A percentile compares a stretch with the other conserved stretches of the same genome.
Evolutionary conservation across 2,329 filamentous ascomycete species (phyloP).

Genomic region (Cercospora citrullina): DNA sequence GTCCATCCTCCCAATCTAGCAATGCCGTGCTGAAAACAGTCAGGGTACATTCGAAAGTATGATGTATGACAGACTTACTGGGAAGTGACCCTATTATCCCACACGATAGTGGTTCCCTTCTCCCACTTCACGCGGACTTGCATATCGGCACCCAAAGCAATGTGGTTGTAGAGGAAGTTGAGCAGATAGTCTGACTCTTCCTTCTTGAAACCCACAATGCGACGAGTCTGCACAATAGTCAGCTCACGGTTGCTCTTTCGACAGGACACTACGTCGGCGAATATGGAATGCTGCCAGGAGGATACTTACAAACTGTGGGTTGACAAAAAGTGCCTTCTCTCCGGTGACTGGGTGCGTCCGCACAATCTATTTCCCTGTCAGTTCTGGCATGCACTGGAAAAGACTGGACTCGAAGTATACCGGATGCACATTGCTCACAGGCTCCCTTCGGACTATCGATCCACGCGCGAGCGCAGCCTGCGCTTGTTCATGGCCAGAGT

Average conservation of each 20-base stretch:
- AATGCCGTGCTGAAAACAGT: slow-evolving; percentile 58
- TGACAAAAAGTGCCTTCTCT: slow-evolving; percentile 81
- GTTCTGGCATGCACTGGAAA: neutral
- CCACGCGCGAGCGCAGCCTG: slow-evolving; percentile 66
- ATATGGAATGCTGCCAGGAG: neutral
- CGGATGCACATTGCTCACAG: slow-evolving; percentile 72
- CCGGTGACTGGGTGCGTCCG: slow-evolving; percentile 77
- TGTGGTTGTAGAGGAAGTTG: slow-evolving; percentile 75
- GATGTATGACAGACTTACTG: slow-evolving; percentile 48
- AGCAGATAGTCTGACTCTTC: slow-evolving; percentile 78
- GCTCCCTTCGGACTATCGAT: slow-evolving; percentile 72
- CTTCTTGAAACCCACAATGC: slow-evolving; percentile 80
- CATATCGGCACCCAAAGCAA: slow-evolving; percentile 70
- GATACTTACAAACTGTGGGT: slow-evolving; percentile 65
- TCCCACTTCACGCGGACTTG: slow-evolving; percentile 61
- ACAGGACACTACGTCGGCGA: neutral
- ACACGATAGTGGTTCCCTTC: slow-evolving; percentile 27
- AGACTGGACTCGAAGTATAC: neutral
- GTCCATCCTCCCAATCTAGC: slow-evolving; percentile 77
- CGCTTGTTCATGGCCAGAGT: slow-evolving; percentile 79
- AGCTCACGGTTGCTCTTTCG: neutral
- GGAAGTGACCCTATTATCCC: slow-evolving; percentile 30
- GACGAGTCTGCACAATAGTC: slow-evolving; percentile 55
- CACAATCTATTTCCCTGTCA: slow-evolving; percentile 52
- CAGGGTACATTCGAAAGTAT: neutral